A percentile compares a stretch with the other conserved stretches of the same genome.
Evolutionary conservation across 495 filamentous ascomycete genomes (phyloP).

Genomic region (Aspergillus affinis): DNA sequence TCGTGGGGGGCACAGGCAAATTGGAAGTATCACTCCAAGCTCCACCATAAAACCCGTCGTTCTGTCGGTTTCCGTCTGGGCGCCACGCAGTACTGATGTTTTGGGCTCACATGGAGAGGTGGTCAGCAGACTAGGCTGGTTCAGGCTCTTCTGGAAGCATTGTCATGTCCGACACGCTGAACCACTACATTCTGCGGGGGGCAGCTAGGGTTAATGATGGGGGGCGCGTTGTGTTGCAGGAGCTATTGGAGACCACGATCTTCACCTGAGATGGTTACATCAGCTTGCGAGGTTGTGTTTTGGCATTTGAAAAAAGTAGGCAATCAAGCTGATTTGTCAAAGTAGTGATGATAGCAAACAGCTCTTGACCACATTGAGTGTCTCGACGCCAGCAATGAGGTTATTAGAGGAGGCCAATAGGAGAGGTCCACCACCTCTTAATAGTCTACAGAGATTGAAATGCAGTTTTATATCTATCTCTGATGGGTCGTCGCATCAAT

Average conservation of each 20-base stretch:
- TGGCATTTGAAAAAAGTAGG: not conserved
- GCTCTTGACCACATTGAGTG: too few species aligned
- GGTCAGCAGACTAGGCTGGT: not conserved
- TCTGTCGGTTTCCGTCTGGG: not conserved
- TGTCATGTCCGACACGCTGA: not conserved
- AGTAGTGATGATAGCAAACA: too few species aligned
- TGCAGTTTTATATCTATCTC: too few species aligned
- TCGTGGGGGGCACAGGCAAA: not conserved
- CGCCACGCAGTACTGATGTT: too few species aligned
- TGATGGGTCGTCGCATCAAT: too few species aligned
- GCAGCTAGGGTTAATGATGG: not conserved
- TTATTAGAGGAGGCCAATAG: too few species aligned
- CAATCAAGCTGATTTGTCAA: not conserved
- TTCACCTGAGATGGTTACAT: not conserved
- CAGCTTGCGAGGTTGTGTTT: not conserved
- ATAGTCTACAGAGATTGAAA: too few species aligned
- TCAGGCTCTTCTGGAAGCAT: not conserved
- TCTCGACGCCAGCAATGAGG: too few species aligned
- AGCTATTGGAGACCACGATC: not conserved
- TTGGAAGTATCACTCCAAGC: not conserved
- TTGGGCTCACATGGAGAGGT: not conserved
- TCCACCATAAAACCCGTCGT: not conserved
- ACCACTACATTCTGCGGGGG: not conserved
- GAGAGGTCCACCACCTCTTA: too few species aligned
- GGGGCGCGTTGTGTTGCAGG: not conserved